Percentiles rank a stretch among this genome's conserved stretches.
Evolutionary conservation across 2,329 filamentous ascomycete genomes (phyloP).

Genomic region (Pyrenochaeta sp.): DNA sequence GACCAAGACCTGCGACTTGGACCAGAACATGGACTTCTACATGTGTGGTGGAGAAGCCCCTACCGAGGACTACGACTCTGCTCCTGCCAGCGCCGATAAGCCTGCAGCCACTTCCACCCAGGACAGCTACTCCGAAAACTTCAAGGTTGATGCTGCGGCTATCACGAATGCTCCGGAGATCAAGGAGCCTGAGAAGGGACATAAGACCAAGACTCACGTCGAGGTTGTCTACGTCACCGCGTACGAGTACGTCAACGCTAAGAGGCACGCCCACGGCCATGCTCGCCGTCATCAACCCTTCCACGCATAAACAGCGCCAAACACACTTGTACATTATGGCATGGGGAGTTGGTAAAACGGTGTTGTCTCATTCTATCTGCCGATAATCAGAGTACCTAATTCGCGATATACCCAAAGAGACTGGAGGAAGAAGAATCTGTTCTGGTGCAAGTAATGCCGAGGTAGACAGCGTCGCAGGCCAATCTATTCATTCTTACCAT

Average conservation of each 20-base stretch:
- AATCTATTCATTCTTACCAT: slow-evolving; percentile 42
- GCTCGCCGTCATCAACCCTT: slow-evolving; percentile 40
- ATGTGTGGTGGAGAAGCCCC: slow-evolving; percentile 43
- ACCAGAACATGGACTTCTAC: slow-evolving; percentile 42
- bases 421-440: slow-evolving; percentile 28
- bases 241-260: slow-evolving; percentile 40
- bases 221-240: slow-evolving; percentile 43
- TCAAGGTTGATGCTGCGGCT: slow-evolving; percentile 29
- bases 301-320: slow-evolving; percentile 36
- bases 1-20: slow-evolving; percentile 41
- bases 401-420: slow-evolving; percentile 37
- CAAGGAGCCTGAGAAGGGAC: slow-evolving; percentile 10
- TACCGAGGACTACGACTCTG: slow-evolving; percentile 16
- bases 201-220: slow-evolving; percentile 34
- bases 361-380: slow-evolving; percentile 28
- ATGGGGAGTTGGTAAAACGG: slow-evolving; percentile 25
- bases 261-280: slow-evolving; percentile 43
- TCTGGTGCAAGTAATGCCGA: slow-evolving; percentile 43
- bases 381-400: slow-evolving; percentile 38
- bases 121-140: slow-evolving; percentile 14
- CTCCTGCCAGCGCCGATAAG: slow-evolving; percentile 7
- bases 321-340: slow-evolving; percentile 24
- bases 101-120: slow-evolving; percentile 12
- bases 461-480: slow-evolving; percentile 49
- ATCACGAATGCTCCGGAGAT: slow-evolving; percentile 29